A percentile compares a stretch with the other conserved stretches of the same genome.
Evolutionary conservation across 2,329 filamentous ascomycete genomes (phyloP).

Genomic region (Diaporthe australafricana): DNA sequence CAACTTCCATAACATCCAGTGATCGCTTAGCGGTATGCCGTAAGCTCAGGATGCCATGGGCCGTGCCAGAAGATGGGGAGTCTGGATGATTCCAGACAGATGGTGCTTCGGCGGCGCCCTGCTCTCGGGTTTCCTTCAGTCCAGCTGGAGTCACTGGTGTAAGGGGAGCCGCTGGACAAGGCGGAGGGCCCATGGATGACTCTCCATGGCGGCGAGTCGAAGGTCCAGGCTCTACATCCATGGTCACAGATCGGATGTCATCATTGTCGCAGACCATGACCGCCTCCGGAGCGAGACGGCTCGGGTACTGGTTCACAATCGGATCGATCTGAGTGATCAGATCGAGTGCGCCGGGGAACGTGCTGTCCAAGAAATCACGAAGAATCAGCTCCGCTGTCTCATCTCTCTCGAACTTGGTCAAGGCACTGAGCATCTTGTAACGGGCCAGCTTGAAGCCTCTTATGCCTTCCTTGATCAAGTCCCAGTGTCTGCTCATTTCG

Average conservation of each 20-base stretch:
- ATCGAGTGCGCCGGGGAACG: neutral
- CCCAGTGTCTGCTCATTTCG: constrained; percentile 2
- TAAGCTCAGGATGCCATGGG: neutral
- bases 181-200: constrained; percentile 11
- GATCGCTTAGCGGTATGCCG: neutral
- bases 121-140: neutral
- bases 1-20: neutral
- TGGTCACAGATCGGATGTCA: constrained; percentile 16
- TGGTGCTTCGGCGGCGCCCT: neutral
- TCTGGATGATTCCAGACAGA: neutral
- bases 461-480: constrained; percentile 17
- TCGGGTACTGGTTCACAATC: neutral
- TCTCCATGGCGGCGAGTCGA: neutral
- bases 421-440: neutral
- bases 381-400: constrained; percentile 15
- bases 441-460: neutral
- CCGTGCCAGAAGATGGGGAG: neutral
- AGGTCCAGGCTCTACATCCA: constrained; percentile 3
- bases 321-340: neutral
- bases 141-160: neutral
- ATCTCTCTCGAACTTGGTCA: constrained; percentile 1
- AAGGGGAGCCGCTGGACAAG: neutral
- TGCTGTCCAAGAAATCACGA: neutral
- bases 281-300: neutral
- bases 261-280: neutral